phyloP scores from a whole-genome alignment of 164 flowering plant genomes.

The Chimonanthus salicifolius region DNA sequence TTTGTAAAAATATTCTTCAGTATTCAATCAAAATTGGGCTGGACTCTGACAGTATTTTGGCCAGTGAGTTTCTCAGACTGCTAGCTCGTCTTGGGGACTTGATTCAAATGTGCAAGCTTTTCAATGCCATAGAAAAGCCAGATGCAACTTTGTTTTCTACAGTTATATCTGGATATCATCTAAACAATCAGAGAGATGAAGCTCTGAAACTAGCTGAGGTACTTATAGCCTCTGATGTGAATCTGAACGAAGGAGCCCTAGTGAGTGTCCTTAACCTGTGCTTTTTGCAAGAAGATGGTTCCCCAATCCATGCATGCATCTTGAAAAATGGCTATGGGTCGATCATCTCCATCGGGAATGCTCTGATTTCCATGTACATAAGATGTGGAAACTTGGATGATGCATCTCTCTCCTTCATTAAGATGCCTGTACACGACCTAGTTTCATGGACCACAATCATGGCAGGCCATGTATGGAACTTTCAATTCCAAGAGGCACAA shows the following conservation, averaged over 20 bases:
- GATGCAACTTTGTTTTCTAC: constrained; percentile 10
- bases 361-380: constrained; percentile 21
- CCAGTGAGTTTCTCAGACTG: constrained; percentile 2
- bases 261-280: constrained; percentile 15
- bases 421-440: constrained; percentile 12
- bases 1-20: constrained; percentile 5
- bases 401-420: constrained; percentile 16
- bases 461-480: constrained; percentile 12
- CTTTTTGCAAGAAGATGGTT: constrained; percentile 16
- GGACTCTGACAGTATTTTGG: constrained; percentile 4
- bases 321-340: constrained; percentile 15
- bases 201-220: constrained; percentile 8
- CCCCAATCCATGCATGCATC: constrained; percentile 16
- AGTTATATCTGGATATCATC: constrained; percentile 9
- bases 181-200: constrained; percentile 10
- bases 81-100: constrained; percentile 6
- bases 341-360: constrained; percentile 12
- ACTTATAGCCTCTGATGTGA: constrained; percentile 6
- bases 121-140: neutral
- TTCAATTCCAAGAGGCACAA: constrained; percentile 5
- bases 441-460: constrained; percentile 22
- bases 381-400: constrained; percentile 19
- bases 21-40: constrained; percentile 12
- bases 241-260: constrained; percentile 12
- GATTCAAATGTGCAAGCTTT: constrained; percentile 6